phyloP scores from a whole-genome alignment of 768 basidiomycete genomes.

The Mrakia blollopis region DNA sequence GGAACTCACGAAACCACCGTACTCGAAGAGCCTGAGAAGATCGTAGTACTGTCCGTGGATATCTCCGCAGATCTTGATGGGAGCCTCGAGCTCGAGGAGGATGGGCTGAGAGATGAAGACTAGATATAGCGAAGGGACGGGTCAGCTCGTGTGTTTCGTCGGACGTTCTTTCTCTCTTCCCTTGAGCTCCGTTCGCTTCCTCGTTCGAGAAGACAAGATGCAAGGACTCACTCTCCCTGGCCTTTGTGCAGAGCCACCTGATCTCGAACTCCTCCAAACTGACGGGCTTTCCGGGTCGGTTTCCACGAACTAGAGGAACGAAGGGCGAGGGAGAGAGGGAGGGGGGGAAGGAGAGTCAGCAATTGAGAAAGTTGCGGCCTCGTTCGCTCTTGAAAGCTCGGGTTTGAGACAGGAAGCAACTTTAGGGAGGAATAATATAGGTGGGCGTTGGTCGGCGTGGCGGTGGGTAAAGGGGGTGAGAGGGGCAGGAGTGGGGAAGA shows the following conservation, averaged over 20 bases:
- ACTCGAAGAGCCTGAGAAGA: slow-evolving; percentile 93
- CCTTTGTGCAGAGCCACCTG: slow-evolving; percentile 97
- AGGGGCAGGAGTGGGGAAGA: background rate
- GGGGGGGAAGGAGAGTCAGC: background rate
- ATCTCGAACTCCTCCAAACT: slow-evolving; percentile 99
- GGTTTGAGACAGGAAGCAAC: too few relatives aligned
- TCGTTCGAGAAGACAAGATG: background rate
- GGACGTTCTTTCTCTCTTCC: background rate
- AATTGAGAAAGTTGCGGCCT: background rate
- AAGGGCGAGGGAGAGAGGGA: background rate
- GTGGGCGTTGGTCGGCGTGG: too few relatives aligned
- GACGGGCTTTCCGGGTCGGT: slow-evolving; percentile 96
- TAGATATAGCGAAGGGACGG: slow-evolving; percentile 41
- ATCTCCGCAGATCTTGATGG: slow-evolving; percentile 99
- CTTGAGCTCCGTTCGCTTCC: background rate
- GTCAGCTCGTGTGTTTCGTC: background rate
- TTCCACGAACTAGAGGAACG: slow-evolving; percentile 71
- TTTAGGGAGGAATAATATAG: too few relatives aligned
- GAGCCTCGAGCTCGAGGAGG: slow-evolving; percentile 59
- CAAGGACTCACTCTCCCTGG: slow-evolving; percentile 58
- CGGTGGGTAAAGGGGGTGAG: background rate
- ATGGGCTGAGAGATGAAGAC: slow-evolving; percentile 70
- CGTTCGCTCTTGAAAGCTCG: too few relatives aligned
- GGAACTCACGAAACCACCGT: slow-evolving; percentile 70
- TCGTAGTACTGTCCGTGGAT: slow-evolving; percentile 99